phyloP scores from a whole-genome alignment of 1,139 yeast genomes.

The Petasospora rhodanensis region DNA sequence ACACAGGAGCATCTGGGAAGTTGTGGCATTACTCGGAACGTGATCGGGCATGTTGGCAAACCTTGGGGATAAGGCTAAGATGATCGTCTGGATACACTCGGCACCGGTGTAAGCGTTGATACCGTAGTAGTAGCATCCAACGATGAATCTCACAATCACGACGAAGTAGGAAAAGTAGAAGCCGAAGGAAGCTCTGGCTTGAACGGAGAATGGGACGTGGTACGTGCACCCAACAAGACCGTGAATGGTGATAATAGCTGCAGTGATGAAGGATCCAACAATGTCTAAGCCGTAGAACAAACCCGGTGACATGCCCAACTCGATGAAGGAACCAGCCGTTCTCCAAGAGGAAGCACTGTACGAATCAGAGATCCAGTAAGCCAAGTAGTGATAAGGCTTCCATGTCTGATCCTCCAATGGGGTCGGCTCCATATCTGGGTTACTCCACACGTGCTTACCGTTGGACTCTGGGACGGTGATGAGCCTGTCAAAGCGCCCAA shows the following conservation, averaged over 20 bases:
- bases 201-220: slow-evolving; percentile 43
- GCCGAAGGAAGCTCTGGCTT: slow-evolving; percentile 43
- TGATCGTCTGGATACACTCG: slow-evolving; percentile 12
- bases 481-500: not conserved
- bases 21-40: slow-evolving; percentile 5
- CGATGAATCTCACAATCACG: slow-evolving; percentile 32
- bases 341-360: slow-evolving; percentile 13
- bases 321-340: slow-evolving; percentile 12
- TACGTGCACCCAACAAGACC: slow-evolving; percentile 34
- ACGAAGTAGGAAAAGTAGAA: slow-evolving; percentile 39
- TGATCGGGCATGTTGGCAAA: slow-evolving; percentile 10
- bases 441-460: slow-evolving; percentile 4
- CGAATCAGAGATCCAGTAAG: slow-evolving; percentile 13
- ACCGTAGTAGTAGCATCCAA: slow-evolving; percentile 15
- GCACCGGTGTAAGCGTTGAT: slow-evolving; percentile 15
- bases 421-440: slow-evolving; percentile 11
- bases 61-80: slow-evolving; percentile 12
- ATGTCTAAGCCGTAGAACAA: slow-evolving; percentile 9
- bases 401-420: slow-evolving; percentile 9
- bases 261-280: slow-evolving; percentile 6
- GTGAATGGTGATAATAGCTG: slow-evolving; percentile 7
- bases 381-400: slow-evolving; percentile 12
- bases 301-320: slow-evolving; percentile 11
- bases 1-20: slow-evolving; percentile 10
- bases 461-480: slow-evolving; percentile 2